A percentile compares a stretch with the other conserved stretches of the same genome.
Conservation (phyloP, 192 early-diverging fungal species). For the Coemansia sp. region DNA sequence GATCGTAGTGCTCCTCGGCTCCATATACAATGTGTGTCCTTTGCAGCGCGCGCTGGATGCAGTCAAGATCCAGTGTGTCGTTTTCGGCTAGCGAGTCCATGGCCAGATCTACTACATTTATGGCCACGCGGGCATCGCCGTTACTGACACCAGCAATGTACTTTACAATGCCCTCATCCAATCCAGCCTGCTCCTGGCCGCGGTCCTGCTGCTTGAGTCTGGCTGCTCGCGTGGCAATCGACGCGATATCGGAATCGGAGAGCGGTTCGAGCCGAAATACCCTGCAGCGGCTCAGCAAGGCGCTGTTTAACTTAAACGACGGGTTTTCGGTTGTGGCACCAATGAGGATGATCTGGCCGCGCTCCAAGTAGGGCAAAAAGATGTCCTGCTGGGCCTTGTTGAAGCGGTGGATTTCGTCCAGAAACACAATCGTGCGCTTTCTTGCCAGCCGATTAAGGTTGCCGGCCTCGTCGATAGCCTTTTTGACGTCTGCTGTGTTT, state of each 20-base stretch:
- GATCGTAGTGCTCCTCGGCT: slow-evolving; percentile 84
- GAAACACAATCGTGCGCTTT: slow-evolving; percentile 68
- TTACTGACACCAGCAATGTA: slow-evolving; percentile 66
- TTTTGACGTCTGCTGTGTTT: slow-evolving; percentile 60
- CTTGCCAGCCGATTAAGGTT: slow-evolving; percentile 54
- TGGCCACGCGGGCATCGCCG: slow-evolving; percentile 60
- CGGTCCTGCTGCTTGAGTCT: slow-evolving; percentile 51
- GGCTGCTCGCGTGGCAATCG: slow-evolving; percentile 60
- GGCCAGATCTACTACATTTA: slow-evolving; percentile 32
- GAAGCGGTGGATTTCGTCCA: slow-evolving; percentile 91
- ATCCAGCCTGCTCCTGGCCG: slow-evolving; percentile 14
- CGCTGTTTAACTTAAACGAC: slow-evolving; percentile 77
- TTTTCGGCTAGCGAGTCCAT: slow-evolving; percentile 23
- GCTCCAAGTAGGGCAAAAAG: slow-evolving; percentile 76
- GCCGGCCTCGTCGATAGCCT: slow-evolving; percentile 67
- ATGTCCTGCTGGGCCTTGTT: slow-evolving; percentile 87
- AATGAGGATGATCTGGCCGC: slow-evolving; percentile 64
- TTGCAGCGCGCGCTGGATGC: slow-evolving; percentile 68
- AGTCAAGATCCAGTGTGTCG: slow-evolving; percentile 44
- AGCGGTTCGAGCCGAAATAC: slow-evolving; percentile 75
- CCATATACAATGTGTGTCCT: slow-evolving; percentile 81
- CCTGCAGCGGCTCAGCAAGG: slow-evolving; percentile 73
- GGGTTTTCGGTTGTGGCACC: slow-evolving; percentile 83
- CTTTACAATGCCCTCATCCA: slow-evolving; percentile 31
- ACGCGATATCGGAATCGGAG: slow-evolving; percentile 53